These are phyloP conservation scores for Limtongia smithiae DNA, from an alignment of 805 yeast genomes.

Conservation along the genomic window DNA sequence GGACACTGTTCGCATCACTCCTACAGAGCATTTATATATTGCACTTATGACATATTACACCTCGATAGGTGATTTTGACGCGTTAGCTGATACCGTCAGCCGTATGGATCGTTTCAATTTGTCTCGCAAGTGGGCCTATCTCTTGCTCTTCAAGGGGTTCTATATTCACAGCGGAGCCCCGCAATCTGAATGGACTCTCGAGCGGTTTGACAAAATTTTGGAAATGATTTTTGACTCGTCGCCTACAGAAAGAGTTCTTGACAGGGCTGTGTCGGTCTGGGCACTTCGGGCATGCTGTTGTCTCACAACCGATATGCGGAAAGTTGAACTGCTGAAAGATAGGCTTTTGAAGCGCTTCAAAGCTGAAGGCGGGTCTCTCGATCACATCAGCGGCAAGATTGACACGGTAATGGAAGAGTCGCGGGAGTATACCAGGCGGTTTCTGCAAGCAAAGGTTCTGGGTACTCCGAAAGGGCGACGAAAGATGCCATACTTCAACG, in stretches of 20 bases:
- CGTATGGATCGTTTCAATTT: slow-evolving; percentile 26
- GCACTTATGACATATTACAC: slow-evolving; percentile 31
- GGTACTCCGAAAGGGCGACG: neutral
- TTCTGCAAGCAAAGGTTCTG: neutral
- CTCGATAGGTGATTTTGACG: slow-evolving; percentile 25
- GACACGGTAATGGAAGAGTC: slow-evolving; percentile 2
- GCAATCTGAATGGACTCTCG: slow-evolving; percentile 18
- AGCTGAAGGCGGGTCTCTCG: slow-evolving; percentile 1
- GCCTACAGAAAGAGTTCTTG: neutral
- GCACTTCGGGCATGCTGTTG: slow-evolving; percentile 12
- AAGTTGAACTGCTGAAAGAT: slow-evolving; percentile 1
- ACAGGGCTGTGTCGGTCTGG: slow-evolving; percentile 12
- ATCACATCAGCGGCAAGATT: slow-evolving; percentile 4
- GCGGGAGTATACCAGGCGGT: neutral
- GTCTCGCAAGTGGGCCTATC: slow-evolving; percentile 10
- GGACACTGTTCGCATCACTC: slow-evolving; percentile 26
- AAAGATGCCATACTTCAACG: slow-evolving; percentile 1
- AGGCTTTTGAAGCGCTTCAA: slow-evolving; percentile 1
- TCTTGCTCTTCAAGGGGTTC: slow-evolving; percentile 22
- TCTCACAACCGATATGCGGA: neutral
- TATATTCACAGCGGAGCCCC: slow-evolving; percentile 10
- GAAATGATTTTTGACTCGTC: slow-evolving; percentile 10
- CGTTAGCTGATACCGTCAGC: slow-evolving; percentile 22
- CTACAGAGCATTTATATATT: slow-evolving; percentile 27
- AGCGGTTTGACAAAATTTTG: slow-evolving; percentile 14